A percentile compares a stretch with the other conserved stretches of the same genome.
Conservation (phyloP, 495 filamentous ascomycete species). For the Bacidia rubella region DNA sequence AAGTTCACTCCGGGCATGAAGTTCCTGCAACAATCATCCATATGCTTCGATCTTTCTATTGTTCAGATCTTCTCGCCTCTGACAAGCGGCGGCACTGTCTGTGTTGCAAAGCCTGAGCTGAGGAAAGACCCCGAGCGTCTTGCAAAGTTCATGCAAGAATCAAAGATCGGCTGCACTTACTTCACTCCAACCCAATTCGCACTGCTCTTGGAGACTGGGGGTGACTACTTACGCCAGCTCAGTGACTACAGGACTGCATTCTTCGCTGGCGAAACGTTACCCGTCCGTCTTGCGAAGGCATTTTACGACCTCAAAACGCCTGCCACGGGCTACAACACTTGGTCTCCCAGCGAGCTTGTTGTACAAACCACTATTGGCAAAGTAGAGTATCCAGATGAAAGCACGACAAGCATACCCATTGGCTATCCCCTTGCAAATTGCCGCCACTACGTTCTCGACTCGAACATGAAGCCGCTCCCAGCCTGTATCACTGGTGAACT, state of each 20-base stretch:
- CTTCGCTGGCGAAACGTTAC: conserved; percentile 19
- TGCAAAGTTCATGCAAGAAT: conserved; percentile 17
- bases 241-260: conserved; percentile 12
- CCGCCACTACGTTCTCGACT: conserved; percentile 32
- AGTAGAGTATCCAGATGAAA: not conserved
- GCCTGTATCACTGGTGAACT: conserved; percentile 65
- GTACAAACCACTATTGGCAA: conserved; percentile 18
- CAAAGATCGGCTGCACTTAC: conserved; percentile 19
- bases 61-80: conserved; percentile 24
- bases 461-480: conserved; percentile 31
- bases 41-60: conserved; percentile 25
- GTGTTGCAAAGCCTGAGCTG: conserved; percentile 14
- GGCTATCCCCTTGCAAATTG: conserved; percentile 29
- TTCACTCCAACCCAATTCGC: conserved; percentile 24
- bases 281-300: conserved; percentile 15
- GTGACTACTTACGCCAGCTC: conserved; percentile 11
- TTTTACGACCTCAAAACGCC: conserved; percentile 17
- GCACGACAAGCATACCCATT: conserved; percentile 14
- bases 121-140: conserved; percentile 20
- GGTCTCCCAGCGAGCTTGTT: conserved; percentile 17
- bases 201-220: conserved; percentile 16
- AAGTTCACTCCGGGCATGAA: conserved; percentile 15
- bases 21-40: conserved; percentile 24
- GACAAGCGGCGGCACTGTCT: conserved; percentile 19
- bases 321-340: conserved; percentile 16